Conservation (phyloP, 202 grass and related monocot genomes). For the Eragrostis tef region DNA sequence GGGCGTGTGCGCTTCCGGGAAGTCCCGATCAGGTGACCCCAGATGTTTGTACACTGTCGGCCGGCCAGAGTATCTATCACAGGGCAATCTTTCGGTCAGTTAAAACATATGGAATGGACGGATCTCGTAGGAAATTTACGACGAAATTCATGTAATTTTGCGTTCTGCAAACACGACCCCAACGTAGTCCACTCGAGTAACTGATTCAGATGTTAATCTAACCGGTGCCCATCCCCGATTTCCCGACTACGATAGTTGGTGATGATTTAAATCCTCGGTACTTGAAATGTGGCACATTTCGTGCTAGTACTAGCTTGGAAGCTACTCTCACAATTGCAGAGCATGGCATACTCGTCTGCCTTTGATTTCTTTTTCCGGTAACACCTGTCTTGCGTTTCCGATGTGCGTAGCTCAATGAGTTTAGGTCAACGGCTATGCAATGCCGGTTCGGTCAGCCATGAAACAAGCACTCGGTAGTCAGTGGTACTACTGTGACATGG, state of each 20-base stretch:
- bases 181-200: no score
- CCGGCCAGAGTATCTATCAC: not conserved
- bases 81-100: not conserved
- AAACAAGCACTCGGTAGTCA: not conserved
- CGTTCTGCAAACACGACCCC: not conserved
- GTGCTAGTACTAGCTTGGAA: not conserved
- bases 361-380: not conserved
- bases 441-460: not conserved
- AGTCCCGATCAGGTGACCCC: conserved; percentile 17
- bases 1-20: not conserved
- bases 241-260: not conserved
- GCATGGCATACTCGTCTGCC: not conserved
- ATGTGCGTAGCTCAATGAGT: not conserved
- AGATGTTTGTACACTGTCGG: not conserved
- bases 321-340: not conserved
- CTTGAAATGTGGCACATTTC: conserved; percentile 35
- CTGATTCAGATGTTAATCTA: not conserved
- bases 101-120: not conserved
- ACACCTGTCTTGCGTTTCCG: not conserved
- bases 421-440: not conserved
- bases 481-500: not conserved
- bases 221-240: not conserved
- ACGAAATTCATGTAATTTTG: not conserved
- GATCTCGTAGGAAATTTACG: no score
- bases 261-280: not conserved